Evolutionary conservation across 352 stramenopile genomes (phyloP).

Genomic region (Phytopythium helicoides): DNA sequence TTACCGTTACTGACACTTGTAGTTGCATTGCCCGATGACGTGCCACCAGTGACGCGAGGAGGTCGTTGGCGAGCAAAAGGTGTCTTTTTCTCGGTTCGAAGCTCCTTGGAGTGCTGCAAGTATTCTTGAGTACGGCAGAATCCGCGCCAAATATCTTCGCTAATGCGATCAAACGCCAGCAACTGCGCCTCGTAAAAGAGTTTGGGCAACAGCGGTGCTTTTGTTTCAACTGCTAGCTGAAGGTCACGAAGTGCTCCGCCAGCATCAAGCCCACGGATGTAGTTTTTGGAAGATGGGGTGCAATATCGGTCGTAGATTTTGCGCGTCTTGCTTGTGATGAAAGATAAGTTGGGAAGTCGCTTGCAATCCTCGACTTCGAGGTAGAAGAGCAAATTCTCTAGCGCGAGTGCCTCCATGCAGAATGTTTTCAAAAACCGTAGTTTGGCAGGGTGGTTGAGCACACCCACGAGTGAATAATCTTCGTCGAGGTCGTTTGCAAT

Average conservation of each 20-base stretch:
- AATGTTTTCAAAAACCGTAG: constrained; percentile 85
- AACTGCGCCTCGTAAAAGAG: constrained; percentile 72
- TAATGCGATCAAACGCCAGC: constrained; percentile 54
- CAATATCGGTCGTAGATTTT: constrained; percentile 84
- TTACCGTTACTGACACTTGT: constrained; percentile 10
- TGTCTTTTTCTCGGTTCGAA: constrained; percentile 24
- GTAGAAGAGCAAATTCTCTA: constrained; percentile 85
- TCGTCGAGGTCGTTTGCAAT: constrained; percentile 25
- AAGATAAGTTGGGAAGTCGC: constrained; percentile 74
- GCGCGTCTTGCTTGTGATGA: constrained; percentile 72
- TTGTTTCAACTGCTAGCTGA: constrained; percentile 43
- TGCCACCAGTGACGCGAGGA: background rate
- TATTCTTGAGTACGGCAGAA: constrained; percentile 77
- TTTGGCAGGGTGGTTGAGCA: constrained; percentile 73
- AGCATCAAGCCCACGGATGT: constrained; percentile 31
- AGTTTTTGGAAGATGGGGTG: constrained; percentile 38
- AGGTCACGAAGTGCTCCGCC: constrained; percentile 39
- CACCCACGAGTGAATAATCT: constrained; percentile 58
- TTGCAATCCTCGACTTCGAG: constrained; percentile 86
- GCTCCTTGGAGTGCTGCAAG: constrained; percentile 52
- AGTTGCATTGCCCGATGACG: background rate
- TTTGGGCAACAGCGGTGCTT: constrained; percentile 47
- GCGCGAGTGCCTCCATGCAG: constrained; percentile 76
- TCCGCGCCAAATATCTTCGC: constrained; percentile 60
- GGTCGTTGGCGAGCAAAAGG: background rate